phyloP scores from a whole-genome alignment of 192 early-diverging fungal species.

The Rhizoclosmatium globosum region DNA sequence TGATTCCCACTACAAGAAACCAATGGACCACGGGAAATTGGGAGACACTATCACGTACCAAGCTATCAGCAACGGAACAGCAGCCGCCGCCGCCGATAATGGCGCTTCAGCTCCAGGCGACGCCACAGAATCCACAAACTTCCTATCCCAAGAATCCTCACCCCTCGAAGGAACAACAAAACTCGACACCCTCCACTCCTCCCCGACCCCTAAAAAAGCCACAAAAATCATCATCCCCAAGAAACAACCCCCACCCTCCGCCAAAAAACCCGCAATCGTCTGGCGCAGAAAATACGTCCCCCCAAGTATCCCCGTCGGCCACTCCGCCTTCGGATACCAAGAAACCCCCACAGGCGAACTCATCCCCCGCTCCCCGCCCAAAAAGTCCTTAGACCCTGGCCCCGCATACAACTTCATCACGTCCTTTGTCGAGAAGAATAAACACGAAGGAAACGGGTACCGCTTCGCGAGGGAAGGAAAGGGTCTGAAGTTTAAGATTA shows the following conservation, averaged over 20 bases:
- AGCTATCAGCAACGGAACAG: neutral
- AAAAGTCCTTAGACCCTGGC: conserved; percentile 38
- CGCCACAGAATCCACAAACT: neutral
- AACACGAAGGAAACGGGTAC: conserved; percentile 48
- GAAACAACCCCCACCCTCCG: neutral
- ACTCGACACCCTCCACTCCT: neutral
- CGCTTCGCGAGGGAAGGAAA: conserved; percentile 44
- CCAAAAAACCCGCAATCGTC: conserved; percentile 46
- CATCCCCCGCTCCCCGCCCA: conserved; percentile 58
- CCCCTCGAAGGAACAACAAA: neutral
- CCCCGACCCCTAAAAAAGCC: neutral
- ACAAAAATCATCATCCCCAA: conserved; percentile 13
- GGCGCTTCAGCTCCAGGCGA: conserved; percentile 6
- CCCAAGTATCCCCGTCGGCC: conserved; percentile 57
- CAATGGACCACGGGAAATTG: conserved; percentile 22
- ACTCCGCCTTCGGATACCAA: conserved; percentile 58
- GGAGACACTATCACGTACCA: conserved; percentile 28
- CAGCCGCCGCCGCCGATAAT: neutral
- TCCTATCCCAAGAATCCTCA: neutral
- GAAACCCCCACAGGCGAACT: conserved; percentile 60
- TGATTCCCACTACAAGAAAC: conserved; percentile 23
- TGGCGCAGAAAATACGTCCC: conserved; percentile 63
- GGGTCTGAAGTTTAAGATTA: conserved; percentile 43
- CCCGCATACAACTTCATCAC: conserved; percentile 55
- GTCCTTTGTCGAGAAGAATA: conserved; percentile 56